Evolutionary conservation across 2,329 filamentous ascomycete genomes (phyloP).

Genomic region (Exophiala sp.): DNA sequence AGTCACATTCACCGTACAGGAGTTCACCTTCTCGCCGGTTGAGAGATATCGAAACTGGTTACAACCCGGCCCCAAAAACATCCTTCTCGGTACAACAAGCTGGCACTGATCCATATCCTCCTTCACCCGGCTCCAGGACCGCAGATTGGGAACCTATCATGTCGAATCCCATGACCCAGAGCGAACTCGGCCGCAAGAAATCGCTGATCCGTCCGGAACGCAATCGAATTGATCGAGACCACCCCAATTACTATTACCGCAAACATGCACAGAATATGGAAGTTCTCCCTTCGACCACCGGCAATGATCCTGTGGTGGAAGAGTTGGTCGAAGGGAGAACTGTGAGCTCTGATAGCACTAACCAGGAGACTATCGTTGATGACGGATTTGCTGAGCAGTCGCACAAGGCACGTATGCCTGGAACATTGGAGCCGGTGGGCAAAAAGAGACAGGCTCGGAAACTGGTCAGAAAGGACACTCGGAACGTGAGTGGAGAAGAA

Average conservation of each 20-base stretch:
- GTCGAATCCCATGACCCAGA: conserved; percentile 34
- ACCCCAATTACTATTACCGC: conserved; percentile 93
- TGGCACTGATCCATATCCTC: conserved; percentile 23
- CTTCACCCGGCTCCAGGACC: conserved; percentile 42
- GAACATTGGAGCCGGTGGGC: conserved; percentile 23
- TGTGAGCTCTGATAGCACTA: conserved; percentile 59
- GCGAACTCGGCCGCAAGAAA: conserved; percentile 64
- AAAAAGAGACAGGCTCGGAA: conserved; percentile 49
- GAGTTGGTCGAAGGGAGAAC: conserved; percentile 53
- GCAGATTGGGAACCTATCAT: conserved; percentile 53
- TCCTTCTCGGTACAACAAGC: conserved; percentile 26
- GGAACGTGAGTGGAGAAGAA: conserved; percentile 55
- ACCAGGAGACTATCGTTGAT: conserved; percentile 40
- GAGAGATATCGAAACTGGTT: conserved; percentile 62
- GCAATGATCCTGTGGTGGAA: conserved; percentile 81
- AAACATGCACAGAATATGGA: conserved; percentile 93
- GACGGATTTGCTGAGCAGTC: conserved; percentile 30
- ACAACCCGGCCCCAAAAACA: conserved; percentile 39
- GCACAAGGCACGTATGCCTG: conserved; percentile 32
- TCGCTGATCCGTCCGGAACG: conserved; percentile 87
- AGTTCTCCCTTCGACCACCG: conserved; percentile 82
- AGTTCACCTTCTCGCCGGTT: conserved; percentile 63
- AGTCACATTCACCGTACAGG: conserved; percentile 56
- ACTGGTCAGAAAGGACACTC: conserved; percentile 57
- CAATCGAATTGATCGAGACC: conserved; percentile 73